Base-by-base conservation (phyloP, 139 green algal genomes). In the Pleodorina starrii region DNA sequence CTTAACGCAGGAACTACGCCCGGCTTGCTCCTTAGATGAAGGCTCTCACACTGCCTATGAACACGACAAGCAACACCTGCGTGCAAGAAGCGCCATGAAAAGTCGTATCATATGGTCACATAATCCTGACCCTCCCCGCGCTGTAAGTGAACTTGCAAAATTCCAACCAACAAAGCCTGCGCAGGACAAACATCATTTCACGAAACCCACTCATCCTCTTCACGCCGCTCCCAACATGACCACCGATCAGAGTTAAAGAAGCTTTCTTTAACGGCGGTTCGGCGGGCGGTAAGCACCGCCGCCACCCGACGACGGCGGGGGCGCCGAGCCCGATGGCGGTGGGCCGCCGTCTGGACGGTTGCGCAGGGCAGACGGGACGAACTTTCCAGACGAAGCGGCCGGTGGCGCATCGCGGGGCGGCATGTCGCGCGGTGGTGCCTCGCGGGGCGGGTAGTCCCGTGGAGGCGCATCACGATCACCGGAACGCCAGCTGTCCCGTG, bases 331-430 rank as follows among this genome's bases (percentile, higher is more conserved):
- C 6, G 82, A 42, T 1, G 82, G 27, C 43, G 82, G 63, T n/a
- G 82, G 57, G 0, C 46, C 84, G 16, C 82, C 60, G 3, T 75
- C 79, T 50, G 84, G 72, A 42, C 72, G 57, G 32, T 66, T 83
- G 77, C 88, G 88, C 82, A 90, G 63, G 1, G 80, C 74, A 35
- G 89, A 73, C 3, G 89, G 89, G 5, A 92, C 66, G n/a, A 92
- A 92, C 83, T 92, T 92, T 29, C 54, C 51, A 69, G n/a, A 9
- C 5, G 40, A 23, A 16, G 83, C 1, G 4, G 77, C 84, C n/a
- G 84, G n/a, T 27, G 84, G 17, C 14, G 42, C 54, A 2, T 78
- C 50, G 3, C 79, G 76, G 5, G 78, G 59, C 59, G 87, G 77
- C 32, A 42, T 74, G 48, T 80, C 83, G 2, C 83, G 75, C n/a